Base-by-base conservation (phyloP, 2,329 filamentous ascomycete genomes). In the Nannizziopsis barbatae region DNA sequence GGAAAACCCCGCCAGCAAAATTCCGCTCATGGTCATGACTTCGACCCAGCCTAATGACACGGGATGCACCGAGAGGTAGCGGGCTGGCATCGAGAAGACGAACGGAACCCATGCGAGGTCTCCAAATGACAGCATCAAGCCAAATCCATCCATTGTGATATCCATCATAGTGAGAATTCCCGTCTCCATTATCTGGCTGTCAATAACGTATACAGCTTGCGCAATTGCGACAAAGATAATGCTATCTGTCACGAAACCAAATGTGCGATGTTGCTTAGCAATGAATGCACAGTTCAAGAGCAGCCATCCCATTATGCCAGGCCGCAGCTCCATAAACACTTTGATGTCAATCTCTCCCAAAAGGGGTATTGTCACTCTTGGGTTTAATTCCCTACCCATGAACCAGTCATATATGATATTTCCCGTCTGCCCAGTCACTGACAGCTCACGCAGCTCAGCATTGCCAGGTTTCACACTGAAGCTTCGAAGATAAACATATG, bases 361-460 rank as follows among this genome's bases (percentile, higher is more conserved):
- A 65, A 2, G 88, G 88, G 75, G 67, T 20, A 71, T 53, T 14
- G 55, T 79, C 50, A 93, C 66, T 45, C 89, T 86, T 4, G 90
- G 89, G 69, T 95, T 96, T 53, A 95, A 80, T 66, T 95, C 90
- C 18, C 90, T 85, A 17, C 90, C 90, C 55, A 95, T 95, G 69
- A 89, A 95, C 80, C 87, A 95, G 67, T 95, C 89, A 65, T 95
- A 95, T 33, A 95, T 67, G 53, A 86, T 70, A 65, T 93, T 95
- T 50, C 89, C 88, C 1, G 79, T 81, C 61, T 84, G 79, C 12
- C 88, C 89, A 42, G 88, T 88, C 1, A 79, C 79, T 0, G 89
- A 89, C 7, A 95, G 76, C 63, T 92, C 82, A 38, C 89, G 84
- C 53, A 77, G 71, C 43, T 83, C 75, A 11, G 75, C 71, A 63